Conservation (phyloP, 2,329 filamentous ascomycete species). For the Fusarium scirpi region DNA sequence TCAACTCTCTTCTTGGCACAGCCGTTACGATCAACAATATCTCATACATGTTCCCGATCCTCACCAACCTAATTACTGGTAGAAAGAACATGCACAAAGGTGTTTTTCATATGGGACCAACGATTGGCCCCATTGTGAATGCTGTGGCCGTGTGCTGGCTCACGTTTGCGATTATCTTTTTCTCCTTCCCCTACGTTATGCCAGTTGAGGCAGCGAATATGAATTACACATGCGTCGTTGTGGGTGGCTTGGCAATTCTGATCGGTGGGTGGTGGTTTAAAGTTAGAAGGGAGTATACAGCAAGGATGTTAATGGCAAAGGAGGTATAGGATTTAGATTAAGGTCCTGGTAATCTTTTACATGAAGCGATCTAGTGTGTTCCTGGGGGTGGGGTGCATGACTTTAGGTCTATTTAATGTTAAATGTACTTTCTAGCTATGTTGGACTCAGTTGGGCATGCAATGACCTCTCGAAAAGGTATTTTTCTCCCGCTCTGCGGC, state of each 20-base stretch:
- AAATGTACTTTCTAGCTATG: too few relatives aligned
- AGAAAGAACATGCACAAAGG: conserved; percentile 18
- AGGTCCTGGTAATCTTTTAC: too few relatives aligned
- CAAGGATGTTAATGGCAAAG: not conserved
- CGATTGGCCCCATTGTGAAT: not conserved
- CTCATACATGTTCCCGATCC: conserved; percentile 5
- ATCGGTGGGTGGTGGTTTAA: conserved; percentile 5
- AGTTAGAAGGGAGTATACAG: not conserved
- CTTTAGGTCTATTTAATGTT: too few relatives aligned
- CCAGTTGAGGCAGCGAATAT: conserved; percentile 9
- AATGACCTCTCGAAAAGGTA: too few relatives aligned
- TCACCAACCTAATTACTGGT: not conserved
- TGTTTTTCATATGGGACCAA: conserved; percentile 5
- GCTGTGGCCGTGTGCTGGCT: conserved; percentile 3
- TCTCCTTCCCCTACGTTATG: conserved; percentile 17
- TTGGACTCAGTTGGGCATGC: too few relatives aligned
- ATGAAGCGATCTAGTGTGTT: too few relatives aligned
- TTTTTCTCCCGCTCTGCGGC: too few relatives aligned
- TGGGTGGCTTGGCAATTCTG: not conserved
- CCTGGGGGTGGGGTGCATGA: too few relatives aligned
- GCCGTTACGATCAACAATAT: conserved; percentile 18
- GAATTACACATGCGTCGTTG: conserved; percentile 18
- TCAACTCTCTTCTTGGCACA: conserved; percentile 6
- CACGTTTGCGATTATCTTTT: conserved; percentile 2
- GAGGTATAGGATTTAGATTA: too few relatives aligned